phyloP scores from a whole-genome alignment of 2,329 filamentous ascomycete genomes.

The Pleoardoris graminearum region DNA sequence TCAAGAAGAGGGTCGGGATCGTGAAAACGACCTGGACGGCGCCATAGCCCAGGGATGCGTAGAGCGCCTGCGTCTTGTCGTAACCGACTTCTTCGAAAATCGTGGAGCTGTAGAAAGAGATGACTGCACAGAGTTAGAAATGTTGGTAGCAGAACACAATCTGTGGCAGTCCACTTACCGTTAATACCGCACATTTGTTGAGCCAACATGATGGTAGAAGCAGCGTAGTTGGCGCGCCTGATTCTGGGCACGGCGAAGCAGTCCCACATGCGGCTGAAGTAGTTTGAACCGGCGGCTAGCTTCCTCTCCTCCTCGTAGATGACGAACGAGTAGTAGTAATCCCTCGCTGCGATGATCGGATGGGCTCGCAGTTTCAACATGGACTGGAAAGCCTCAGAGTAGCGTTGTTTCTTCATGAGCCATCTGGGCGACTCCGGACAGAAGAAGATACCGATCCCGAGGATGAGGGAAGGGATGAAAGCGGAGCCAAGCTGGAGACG shows the following conservation, averaged over 20 bases:
- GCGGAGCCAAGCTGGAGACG: constrained; percentile 45
- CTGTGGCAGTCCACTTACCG: constrained; percentile 51
- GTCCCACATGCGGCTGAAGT: constrained; percentile 52
- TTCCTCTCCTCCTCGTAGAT: constrained; percentile 43
- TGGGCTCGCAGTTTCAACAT: constrained; percentile 49
- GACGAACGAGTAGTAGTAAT: constrained; percentile 45
- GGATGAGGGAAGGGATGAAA: constrained; percentile 45
- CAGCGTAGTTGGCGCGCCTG: constrained; percentile 44
- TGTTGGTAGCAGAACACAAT: constrained; percentile 62
- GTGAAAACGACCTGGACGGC: constrained; percentile 43
- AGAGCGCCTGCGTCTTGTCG: constrained; percentile 31
- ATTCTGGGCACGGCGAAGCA: constrained; percentile 49
- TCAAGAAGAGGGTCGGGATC: constrained; percentile 44
- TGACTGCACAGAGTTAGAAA: constrained; percentile 76
- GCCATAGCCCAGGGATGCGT: constrained; percentile 44
- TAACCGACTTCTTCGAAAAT: constrained; percentile 62
- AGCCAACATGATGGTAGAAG: constrained; percentile 47
- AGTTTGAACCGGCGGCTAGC: constrained; percentile 37
- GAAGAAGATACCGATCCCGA: constrained; percentile 41
- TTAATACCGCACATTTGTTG: constrained; percentile 59
- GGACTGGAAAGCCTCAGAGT: constrained; percentile 51
- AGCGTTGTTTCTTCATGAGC: constrained; percentile 44
- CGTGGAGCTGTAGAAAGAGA: constrained; percentile 78
- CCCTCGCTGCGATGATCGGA: constrained; percentile 41
- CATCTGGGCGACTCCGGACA: constrained; percentile 48